Evolutionary conservation across 371 early-diverging fungal species (phyloP).

Genomic region (Mortierella sp.): DNA sequence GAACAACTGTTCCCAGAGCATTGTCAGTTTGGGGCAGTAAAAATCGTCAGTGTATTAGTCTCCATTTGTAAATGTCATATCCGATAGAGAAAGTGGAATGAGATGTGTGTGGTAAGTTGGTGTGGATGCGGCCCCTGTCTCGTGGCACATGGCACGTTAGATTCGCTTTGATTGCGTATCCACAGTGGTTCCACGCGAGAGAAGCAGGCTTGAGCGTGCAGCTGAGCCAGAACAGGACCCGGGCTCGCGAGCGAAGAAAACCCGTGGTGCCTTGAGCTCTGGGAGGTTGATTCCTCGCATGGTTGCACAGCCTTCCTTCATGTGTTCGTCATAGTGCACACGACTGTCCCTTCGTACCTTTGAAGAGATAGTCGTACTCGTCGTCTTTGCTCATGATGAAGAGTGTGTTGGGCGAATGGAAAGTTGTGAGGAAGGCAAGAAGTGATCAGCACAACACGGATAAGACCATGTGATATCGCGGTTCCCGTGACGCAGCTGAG

Average conservation of each 20-base stretch:
- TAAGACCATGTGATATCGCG: background rate
- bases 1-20: conserved; percentile 79
- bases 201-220: too few species aligned
- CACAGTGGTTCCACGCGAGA: too few species aligned
- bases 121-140: background rate
- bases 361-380: conserved; percentile 96
- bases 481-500: too few species aligned
- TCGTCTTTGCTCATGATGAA: conserved; percentile 86
- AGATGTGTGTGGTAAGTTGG: too few species aligned
- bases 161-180: too few species aligned
- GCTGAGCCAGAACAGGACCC: too few species aligned
- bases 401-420: conserved; percentile 5
- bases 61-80: too few species aligned
- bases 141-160: background rate
- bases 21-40: too few species aligned
- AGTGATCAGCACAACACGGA: background rate
- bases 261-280: too few species aligned
- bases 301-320: conserved; percentile 28
- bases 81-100: too few species aligned
- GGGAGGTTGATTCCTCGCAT: conserved; percentile 16
- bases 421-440: background rate
- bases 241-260: background rate
- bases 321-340: background rate
- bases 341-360: conserved; percentile 67
- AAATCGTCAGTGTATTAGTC: too few species aligned